A percentile compares a stretch with the other conserved stretches of the same genome.
phyloP scores from a whole-genome alignment of 352 stramenopile genomes.

The Bremia lactucae region DNA sequence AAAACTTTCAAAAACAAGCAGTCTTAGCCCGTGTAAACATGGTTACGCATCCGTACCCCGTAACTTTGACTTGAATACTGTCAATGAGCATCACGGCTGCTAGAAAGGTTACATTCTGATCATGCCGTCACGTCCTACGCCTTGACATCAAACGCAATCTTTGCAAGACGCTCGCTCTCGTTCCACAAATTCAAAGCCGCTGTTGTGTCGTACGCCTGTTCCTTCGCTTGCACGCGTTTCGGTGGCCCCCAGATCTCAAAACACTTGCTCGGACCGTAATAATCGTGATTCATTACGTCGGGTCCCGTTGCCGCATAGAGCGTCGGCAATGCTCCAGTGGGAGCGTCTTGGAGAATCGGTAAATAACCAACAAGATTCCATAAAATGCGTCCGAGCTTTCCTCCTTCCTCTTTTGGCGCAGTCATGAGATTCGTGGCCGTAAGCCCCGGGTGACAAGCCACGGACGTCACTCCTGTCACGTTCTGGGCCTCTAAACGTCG shows the following conservation, averaged over 20 bases:
- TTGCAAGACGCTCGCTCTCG: neutral
- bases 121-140: too few relatives aligned
- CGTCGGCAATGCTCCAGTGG: constrained; percentile 30
- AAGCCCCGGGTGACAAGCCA: constrained; percentile 24
- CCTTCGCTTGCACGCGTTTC: neutral
- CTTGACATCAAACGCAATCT: neutral
- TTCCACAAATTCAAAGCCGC: neutral
- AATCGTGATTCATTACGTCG: constrained; percentile 15
- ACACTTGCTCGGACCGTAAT: constrained; percentile 17
- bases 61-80: too few relatives aligned
- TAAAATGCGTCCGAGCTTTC: neutral
- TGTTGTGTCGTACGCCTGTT: neutral
- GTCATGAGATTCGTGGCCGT: constrained; percentile 19
- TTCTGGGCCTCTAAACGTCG: constrained; percentile 17
- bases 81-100: too few relatives aligned
- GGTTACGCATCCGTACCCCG: too few relatives aligned
- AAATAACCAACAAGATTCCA: constrained; percentile 11
- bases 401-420: constrained; percentile 1
- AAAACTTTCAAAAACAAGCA: too few relatives aligned
- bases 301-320: constrained; percentile 27
- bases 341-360: constrained; percentile 8
- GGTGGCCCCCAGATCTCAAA: neutral
- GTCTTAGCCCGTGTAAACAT: too few relatives aligned
- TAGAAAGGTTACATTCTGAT: too few relatives aligned
- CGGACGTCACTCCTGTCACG: constrained; percentile 18